Base-by-base conservation (phyloP, 2,329 filamentous ascomycete species). In the Leptographium galeiforme region DNA sequence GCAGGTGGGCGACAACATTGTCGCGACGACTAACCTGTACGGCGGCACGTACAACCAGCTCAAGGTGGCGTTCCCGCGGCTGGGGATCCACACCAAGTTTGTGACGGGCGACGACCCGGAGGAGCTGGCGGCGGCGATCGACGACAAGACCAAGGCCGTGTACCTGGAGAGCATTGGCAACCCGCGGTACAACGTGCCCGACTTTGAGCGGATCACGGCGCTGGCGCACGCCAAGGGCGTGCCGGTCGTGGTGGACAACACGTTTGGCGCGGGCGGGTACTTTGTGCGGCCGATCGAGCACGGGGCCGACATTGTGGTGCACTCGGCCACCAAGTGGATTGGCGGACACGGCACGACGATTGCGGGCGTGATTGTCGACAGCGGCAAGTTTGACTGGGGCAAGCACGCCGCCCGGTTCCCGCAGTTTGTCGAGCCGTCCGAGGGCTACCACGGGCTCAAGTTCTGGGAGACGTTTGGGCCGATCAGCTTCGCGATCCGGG, bases 11-110 rank as follows among this genome's bases (percentile, higher is more conserved):
- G 90, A 96, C 74, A 96, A 96, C 74, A 95, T 96, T 61, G 79
- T 96, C 51, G 85, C 88, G 13, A 95, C 91, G 8, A 84, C 84
- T 50, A 95, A 94, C 70, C 74, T 96, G 54, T 95, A 96, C 70
- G 90, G 90, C 59, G 90, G 90, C 66, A 96, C 91, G 16, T 96
- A 95, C 75, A 96, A 97, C 72, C 91, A 96, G 73, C 82, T 96
- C 72, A 96, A 96, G 72, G 89, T 96, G 47, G 78, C 89, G 60
- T 75, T 96, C 53, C 85, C 89, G 8, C 81, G 90, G n/a, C 71
- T 95, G 47, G 91, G 91, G 57, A 89, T 97, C 64, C 74, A 75
- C 44, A 93, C 89, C 64, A 95, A 90, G 72, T 96, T 96, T 62
- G 78, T 95, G 63, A 75, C 82, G 53, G 87, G 88, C 46, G 89